A percentile compares a stretch with the other conserved stretches of the same genome.
These are phyloP conservation scores for Cynanchum wilfordii DNA, from an alignment of 257 asterid genomes.

Conservation along the genomic window DNA sequence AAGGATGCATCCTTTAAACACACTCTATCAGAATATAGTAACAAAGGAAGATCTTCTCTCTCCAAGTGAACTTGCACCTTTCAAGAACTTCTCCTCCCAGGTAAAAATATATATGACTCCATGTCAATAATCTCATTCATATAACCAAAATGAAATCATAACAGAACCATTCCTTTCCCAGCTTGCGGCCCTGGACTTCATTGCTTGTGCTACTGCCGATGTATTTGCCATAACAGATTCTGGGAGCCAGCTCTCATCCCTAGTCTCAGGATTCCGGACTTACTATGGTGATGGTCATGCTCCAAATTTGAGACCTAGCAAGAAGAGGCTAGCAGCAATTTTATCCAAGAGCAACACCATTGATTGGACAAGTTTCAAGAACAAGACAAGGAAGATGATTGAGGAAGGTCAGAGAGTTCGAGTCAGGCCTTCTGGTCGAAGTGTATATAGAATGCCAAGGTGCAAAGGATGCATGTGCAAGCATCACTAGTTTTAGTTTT, in stretches of 20 bases:
- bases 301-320: conserved; percentile 80
- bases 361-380: conserved; percentile 55
- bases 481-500: conserved; percentile 12
- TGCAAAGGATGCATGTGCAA: conserved; percentile 66
- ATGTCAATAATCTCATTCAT: not conserved
- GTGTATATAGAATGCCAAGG: conserved; percentile 48
- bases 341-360: conserved; percentile 55
- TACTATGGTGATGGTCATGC: conserved; percentile 73
- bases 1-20: conserved; percentile 59
- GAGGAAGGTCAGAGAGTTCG: conserved; percentile 71
- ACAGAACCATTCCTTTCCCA: conserved; percentile 13
- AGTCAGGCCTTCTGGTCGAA: conserved; percentile 38
- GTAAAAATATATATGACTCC: conserved; percentile 24
- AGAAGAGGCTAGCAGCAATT: conserved; percentile 75
- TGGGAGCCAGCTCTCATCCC: conserved; percentile 88
- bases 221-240: conserved; percentile 92
- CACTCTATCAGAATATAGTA: conserved; percentile 65
- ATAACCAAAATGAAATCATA: not conserved
- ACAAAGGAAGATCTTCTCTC: conserved; percentile 86
- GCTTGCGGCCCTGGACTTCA: conserved; percentile 96
- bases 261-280: conserved; percentile 79
- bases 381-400: conserved; percentile 65
- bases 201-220: conserved; percentile 76
- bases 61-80: conserved; percentile 64
- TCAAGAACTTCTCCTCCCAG: conserved; percentile 85